phyloP scores from a whole-genome alignment of 1,139 yeast genomes.

The Pichia sp. region DNA sequence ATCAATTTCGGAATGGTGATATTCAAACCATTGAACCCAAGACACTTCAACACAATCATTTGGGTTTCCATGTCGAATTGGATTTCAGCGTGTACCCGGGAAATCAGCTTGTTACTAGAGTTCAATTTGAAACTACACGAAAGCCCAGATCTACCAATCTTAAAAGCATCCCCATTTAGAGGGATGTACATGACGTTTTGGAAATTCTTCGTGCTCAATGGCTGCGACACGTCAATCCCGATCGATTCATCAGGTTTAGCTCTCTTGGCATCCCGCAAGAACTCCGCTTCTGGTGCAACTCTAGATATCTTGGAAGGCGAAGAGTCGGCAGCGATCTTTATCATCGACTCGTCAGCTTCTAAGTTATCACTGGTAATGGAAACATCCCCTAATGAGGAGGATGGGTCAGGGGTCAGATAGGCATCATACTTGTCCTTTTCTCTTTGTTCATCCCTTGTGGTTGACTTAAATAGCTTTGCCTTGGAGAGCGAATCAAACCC shows the following conservation, averaged over 20 bases:
- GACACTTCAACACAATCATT: conserved; percentile 44
- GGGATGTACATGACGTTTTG: conserved; percentile 18
- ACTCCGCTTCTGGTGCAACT: not conserved
- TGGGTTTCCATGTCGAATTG: conserved; percentile 26
- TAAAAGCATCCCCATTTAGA: conserved; percentile 21
- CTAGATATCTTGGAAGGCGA: not conserved
- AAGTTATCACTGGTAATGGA: conserved; percentile 19
- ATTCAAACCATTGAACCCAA: conserved; percentile 69
- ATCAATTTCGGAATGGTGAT: conserved; percentile 50
- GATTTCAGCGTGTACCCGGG: conserved; percentile 59
- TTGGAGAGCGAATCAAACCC: not conserved
- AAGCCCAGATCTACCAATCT: conserved; percentile 64
- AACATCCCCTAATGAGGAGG: conserved; percentile 36
- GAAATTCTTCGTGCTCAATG: conserved; percentile 20
- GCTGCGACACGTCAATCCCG: conserved; percentile 25
- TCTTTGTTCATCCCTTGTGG: not conserved
- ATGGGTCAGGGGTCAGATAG: conserved; percentile 42
- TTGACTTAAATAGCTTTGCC: not conserved
- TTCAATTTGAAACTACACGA: conserved; percentile 53
- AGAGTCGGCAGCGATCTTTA: not conserved
- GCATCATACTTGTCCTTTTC: conserved; percentile 14
- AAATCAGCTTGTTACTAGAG: conserved; percentile 53
- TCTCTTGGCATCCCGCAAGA: not conserved
- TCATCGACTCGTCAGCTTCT: conserved; percentile 1
- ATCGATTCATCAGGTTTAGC: not conserved